A percentile compares a stretch with the other conserved stretches of the same genome.
Conservation (phyloP, 106 monocot species). For the Phalaenopsis equestris region DNA sequence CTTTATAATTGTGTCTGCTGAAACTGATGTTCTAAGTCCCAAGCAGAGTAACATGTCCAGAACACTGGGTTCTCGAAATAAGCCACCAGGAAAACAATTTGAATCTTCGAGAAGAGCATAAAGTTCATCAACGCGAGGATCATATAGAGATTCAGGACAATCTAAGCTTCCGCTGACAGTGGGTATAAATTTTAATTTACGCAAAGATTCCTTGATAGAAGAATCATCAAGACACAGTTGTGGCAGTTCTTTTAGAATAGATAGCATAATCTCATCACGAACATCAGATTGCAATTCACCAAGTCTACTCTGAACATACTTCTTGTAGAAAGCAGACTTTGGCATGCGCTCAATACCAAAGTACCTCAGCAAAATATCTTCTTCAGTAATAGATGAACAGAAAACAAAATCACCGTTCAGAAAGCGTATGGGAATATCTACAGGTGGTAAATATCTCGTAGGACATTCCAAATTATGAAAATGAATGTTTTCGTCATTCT, state of each 20-base stretch:
- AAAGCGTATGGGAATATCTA: slow-evolving; percentile 48
- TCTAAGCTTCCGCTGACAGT: slow-evolving; percentile 51
- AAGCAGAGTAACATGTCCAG: slow-evolving; percentile 72
- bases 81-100: slow-evolving; percentile 67
- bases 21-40: slow-evolving; percentile 84
- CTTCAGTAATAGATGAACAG: slow-evolving; percentile 51
- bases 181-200: slow-evolving; percentile 66
- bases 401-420: slow-evolving; percentile 57
- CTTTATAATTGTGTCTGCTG: slow-evolving; percentile 56
- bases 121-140: slow-evolving; percentile 87
- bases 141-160: slow-evolving; percentile 74
- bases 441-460: slow-evolving; percentile 65
- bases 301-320: slow-evolving; percentile 56
- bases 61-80: slow-evolving; percentile 66
- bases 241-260: slow-evolving; percentile 78
- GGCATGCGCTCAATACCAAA: slow-evolving; percentile 61
- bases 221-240: slow-evolving; percentile 66
- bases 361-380: slow-evolving; percentile 65
- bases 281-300: slow-evolving; percentile 51
- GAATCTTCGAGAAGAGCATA: slow-evolving; percentile 80
- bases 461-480: slow-evolving; percentile 63
- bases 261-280: slow-evolving; percentile 67
- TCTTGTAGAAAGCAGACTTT: slow-evolving; percentile 58
- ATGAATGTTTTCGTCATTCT: slow-evolving; percentile 9
- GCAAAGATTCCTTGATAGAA: slow-evolving; percentile 56